These are phyloP conservation scores for Heliamphora ciliata DNA, from an alignment of 179 eudicot genomes.

Conservation along the genomic window DNA sequence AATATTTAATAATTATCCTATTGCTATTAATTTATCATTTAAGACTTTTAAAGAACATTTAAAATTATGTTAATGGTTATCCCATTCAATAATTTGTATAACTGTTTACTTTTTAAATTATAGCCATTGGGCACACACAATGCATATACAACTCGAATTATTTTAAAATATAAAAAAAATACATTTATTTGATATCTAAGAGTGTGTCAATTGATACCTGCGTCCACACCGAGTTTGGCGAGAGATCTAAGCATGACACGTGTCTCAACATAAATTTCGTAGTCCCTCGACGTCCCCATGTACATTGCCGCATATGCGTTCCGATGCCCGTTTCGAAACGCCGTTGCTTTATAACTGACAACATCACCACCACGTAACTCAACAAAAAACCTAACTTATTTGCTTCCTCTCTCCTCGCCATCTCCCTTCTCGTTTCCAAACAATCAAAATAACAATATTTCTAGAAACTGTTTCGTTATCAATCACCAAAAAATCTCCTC, in stretches of 20 bases:
- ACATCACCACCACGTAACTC: background rate
- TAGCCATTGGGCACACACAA: too few relatives aligned
- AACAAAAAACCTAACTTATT: background rate
- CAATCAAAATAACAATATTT: background rate
- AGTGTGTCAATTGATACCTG: too few relatives aligned
- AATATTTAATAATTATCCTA: too few relatives aligned
- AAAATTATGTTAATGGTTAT: too few relatives aligned
- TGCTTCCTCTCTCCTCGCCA: background rate
- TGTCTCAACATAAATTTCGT: conserved; percentile 76
- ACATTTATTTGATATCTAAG: too few relatives aligned
- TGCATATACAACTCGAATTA: too few relatives aligned
- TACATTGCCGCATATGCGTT: conserved; percentile 87
- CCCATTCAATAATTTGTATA: too few relatives aligned
- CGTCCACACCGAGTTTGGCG: conserved; percentile 41
- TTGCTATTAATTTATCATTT: too few relatives aligned
- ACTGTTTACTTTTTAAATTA: too few relatives aligned
- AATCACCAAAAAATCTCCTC: background rate
- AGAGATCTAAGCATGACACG: conserved; percentile 82
- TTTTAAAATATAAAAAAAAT: too few relatives aligned
- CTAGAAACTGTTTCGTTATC: background rate
- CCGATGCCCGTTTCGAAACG: conserved; percentile 18
- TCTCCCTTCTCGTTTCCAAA: background rate
- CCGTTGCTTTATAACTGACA: background rate
- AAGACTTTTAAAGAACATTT: too few relatives aligned
- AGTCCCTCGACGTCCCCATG: conserved; percentile 93